Evolutionary conservation across 2,329 filamentous ascomycete genomes (phyloP).

Genomic region (Calonectria leucothoes): DNA sequence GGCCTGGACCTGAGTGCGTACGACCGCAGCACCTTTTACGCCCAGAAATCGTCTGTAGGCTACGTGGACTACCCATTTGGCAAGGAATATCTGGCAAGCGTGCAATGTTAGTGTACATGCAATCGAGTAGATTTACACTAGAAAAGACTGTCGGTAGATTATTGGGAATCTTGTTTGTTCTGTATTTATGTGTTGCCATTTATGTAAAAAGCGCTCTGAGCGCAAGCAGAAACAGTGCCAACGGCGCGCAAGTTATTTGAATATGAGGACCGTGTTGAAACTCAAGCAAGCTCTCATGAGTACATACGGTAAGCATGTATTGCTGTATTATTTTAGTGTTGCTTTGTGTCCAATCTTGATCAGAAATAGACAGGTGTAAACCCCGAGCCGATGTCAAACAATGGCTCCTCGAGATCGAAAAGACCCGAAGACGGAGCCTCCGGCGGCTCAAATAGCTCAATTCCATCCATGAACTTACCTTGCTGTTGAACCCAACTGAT

Average conservation of each 20-base stretch:
- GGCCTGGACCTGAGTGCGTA: slow-evolving; percentile 41
- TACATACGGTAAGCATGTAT: too few relatives aligned
- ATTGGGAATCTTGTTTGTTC: neutral
- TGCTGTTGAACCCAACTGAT: neutral
- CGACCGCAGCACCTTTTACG: slow-evolving; percentile 44
- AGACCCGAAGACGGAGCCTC: neutral
- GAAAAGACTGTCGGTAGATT: neutral
- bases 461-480: too few relatives aligned
- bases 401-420: neutral
- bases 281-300: too few relatives aligned
- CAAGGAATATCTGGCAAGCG: slow-evolving; percentile 17
- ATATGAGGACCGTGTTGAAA: too few relatives aligned
- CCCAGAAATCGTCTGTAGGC: slow-evolving; percentile 18
- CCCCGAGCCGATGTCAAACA: neutral
- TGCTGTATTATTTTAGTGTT: too few relatives aligned
- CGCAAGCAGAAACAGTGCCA: too few relatives aligned
- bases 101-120: neutral
- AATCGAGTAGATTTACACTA: neutral
- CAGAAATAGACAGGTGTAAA: too few relatives aligned
- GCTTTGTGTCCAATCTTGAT: too few relatives aligned
- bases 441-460: neutral
- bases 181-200: too few relatives aligned
- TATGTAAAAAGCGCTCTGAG: too few relatives aligned
- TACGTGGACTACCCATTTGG: slow-evolving; percentile 47
- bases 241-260: too few relatives aligned